These are phyloP conservation scores for Sherardia arvensis DNA, from an alignment of 257 asterid genomes.

Conservation along the genomic window DNA sequence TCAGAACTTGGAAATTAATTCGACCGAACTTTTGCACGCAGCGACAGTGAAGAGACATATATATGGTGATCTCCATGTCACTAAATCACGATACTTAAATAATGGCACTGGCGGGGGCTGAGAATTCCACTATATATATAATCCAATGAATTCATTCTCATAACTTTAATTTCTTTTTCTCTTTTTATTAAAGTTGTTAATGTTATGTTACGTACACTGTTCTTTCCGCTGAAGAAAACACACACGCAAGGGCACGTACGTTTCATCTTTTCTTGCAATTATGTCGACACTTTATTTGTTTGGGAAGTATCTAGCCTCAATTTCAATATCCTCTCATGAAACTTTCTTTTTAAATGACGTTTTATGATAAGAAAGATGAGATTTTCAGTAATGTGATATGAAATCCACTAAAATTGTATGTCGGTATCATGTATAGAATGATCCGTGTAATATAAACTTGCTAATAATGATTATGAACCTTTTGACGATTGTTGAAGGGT, in stretches of 20 bases:
- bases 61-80: slow-evolving; percentile 10
- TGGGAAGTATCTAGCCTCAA: background rate
- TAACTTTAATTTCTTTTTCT: background rate
- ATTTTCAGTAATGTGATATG: too few relatives aligned
- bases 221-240: background rate
- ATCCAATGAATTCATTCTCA: background rate
- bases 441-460: too few relatives aligned
- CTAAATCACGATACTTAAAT: slow-evolving; percentile 2
- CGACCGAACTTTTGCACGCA: background rate
- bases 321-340: background rate
- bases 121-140: background rate
- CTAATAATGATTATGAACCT: too few relatives aligned
- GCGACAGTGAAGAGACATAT: background rate
- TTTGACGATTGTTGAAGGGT: too few relatives aligned
- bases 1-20: background rate
- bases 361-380: too few relatives aligned
- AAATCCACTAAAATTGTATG: too few relatives aligned
- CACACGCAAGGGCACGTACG: background rate
- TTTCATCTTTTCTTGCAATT: background rate
- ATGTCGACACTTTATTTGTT: background rate
- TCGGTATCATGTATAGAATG: too few relatives aligned
- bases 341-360: background rate
- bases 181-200: background rate
- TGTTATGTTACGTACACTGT: background rate
- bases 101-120: background rate